Conservation (phyloP, 108 stramenopile species). For the Cyclotella baltica region DNA sequence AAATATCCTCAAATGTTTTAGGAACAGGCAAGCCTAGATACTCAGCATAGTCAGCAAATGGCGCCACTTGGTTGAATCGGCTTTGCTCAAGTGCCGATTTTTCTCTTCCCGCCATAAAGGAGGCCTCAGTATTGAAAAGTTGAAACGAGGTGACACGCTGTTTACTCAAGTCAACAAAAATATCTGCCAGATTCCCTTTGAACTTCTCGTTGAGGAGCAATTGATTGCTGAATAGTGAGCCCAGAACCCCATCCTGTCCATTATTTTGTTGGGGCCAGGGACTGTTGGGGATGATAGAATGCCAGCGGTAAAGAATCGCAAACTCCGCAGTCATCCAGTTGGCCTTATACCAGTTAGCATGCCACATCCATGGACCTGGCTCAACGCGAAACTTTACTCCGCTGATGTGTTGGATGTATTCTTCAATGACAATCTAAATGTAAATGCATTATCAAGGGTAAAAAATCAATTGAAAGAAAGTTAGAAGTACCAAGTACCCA, state of each 20-base stretch:
- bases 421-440: neutral
- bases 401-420: neutral
- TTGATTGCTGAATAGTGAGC: neutral
- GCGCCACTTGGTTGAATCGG: neutral
- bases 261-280: neutral
- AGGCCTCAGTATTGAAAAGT: slow-evolving; percentile 17
- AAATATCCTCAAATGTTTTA: slow-evolving; percentile 32
- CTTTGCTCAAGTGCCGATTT: neutral
- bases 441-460: too few species aligned
- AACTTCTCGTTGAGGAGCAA: neutral
- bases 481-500: too few species aligned
- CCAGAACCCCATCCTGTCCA: neutral
- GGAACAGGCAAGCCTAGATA: slow-evolving; percentile 3
- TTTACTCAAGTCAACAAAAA: neutral
- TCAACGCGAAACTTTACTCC: neutral
- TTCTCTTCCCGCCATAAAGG: slow-evolving; percentile 13
- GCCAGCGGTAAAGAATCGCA: neutral
- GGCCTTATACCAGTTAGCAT: neutral
- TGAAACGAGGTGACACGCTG: neutral
- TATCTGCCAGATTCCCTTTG: neutral
- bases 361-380: neutral
- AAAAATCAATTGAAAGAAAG: too few species aligned
- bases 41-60: slow-evolving; percentile 25
- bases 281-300: neutral
- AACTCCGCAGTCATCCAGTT: neutral